Evolutionary conservation across 768 basidiomycete genomes (phyloP).

Genomic region (Phylloporus sp.): DNA sequence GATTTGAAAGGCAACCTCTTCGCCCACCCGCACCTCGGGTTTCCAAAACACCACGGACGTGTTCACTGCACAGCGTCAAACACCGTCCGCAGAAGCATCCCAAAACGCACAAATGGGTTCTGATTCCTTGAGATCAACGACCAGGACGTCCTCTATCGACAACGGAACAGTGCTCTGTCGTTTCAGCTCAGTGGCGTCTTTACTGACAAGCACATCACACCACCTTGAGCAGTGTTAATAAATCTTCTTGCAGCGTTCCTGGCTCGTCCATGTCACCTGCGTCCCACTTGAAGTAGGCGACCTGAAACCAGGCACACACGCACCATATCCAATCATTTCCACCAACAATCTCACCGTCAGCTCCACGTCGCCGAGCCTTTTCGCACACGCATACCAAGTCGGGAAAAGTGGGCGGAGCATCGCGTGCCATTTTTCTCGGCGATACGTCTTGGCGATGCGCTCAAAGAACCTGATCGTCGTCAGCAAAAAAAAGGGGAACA

Average conservation of each 20-base stretch:
- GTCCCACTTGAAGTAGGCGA: conserved; percentile 25
- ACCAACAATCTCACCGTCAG: conserved; percentile 71
- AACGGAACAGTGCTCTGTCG: conserved; percentile 68
- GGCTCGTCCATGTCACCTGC: conserved; percentile 43
- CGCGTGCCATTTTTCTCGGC: conserved; percentile 75
- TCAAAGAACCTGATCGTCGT: conserved; percentile 66
- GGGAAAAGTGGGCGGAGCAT: conserved; percentile 72
- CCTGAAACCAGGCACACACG: conserved; percentile 9
- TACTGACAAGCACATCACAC: neutral
- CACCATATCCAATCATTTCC: conserved; percentile 81
- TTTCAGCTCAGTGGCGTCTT: neutral
- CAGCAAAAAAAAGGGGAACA: neutral
- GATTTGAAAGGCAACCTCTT: conserved; percentile 72
- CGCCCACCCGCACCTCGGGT: conserved; percentile 54
- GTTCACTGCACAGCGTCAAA: conserved; percentile 46
- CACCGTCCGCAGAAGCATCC: neutral
- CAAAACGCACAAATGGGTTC: conserved; percentile 56
- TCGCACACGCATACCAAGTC: conserved; percentile 82
- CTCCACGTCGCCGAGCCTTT: conserved; percentile 72
- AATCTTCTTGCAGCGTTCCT: conserved; percentile 58
- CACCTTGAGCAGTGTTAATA: conserved; percentile 73
- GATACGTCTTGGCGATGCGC: conserved; percentile 84
- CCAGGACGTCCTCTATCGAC: conserved; percentile 49
- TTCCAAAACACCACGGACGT: conserved; percentile 71
- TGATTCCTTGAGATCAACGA: conserved; percentile 61